Percentiles rank a stretch among this genome's conserved stretches.
These are phyloP conservation scores for Mycena latifolia DNA, from an alignment of 768 basidiomycete species.

Conservation along the genomic window DNA sequence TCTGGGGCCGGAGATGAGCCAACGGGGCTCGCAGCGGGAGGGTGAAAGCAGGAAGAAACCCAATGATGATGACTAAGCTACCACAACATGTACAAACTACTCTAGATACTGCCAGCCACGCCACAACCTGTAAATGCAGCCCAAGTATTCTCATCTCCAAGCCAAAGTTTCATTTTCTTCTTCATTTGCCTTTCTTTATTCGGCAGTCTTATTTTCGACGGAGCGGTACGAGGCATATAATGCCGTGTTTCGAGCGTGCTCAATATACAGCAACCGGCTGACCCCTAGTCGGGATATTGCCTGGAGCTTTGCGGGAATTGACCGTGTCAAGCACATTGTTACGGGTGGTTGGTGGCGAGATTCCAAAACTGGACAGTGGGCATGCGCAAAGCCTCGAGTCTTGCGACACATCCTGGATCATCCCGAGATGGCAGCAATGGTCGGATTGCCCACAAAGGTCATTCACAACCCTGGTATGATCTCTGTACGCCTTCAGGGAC, in stretches of 20 bases:
- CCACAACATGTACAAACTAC: no score
- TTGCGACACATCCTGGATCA: constrained; percentile 11
- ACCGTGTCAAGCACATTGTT: neutral
- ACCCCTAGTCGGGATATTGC: constrained; percentile 36
- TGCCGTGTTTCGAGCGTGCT: constrained; percentile 31
- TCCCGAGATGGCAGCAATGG: constrained; percentile 12
- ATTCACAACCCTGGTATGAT: neutral
- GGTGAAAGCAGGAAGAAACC: no score
- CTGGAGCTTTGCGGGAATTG: constrained; percentile 21
- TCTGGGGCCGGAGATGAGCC: no score
- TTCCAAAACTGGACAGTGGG: constrained; percentile 19
- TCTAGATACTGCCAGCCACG: no score
- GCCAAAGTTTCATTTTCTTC: constrained; percentile 35
- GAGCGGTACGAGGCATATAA: constrained; percentile 41
- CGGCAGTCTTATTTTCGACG: constrained; percentile 42
- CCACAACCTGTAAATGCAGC: constrained; percentile 31
- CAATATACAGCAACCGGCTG: constrained; percentile 34
- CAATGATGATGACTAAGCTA: no score
- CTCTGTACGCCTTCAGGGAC: no score
- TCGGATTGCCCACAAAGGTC: constrained; percentile 2
- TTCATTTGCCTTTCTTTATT: constrained; percentile 42
- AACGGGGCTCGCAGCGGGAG: no score
- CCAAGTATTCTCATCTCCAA: constrained; percentile 43
- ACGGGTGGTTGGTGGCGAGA: constrained; percentile 22
- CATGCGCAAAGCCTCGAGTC: constrained; percentile 1